Conservation (phyloP, 768 basidiomycete genomes). For the Kwoniella newhampshirensis region DNA sequence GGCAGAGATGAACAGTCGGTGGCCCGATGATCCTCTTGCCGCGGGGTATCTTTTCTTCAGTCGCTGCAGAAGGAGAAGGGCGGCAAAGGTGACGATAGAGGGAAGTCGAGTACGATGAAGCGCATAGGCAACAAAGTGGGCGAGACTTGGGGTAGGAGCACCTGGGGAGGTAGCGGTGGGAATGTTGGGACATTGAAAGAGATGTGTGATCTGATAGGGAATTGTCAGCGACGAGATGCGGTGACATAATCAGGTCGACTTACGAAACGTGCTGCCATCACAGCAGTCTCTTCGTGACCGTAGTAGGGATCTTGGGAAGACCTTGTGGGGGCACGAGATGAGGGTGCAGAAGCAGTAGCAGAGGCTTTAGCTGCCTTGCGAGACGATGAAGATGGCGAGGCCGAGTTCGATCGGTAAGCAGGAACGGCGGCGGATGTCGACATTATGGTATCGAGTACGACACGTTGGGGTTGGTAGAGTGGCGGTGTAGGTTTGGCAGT, state of each 20-base stretch:
- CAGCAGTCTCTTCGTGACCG: conserved; percentile 72
- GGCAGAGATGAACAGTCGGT: conserved; percentile 83
- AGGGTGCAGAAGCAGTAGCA: conserved; percentile 44
- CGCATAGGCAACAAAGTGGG: conserved; percentile 81
- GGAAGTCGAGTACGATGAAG: conserved; percentile 79
- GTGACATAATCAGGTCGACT: conserved; percentile 11
- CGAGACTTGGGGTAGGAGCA: conserved; percentile 63
- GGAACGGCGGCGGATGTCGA: conserved; percentile 15
- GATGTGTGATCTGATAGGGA: conserved; percentile 62
- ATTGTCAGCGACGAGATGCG: conserved; percentile 3
- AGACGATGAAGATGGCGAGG: conserved; percentile 37
- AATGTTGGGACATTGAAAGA: conserved; percentile 82
- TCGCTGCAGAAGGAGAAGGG: conserved; percentile 72
- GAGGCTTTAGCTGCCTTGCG: conserved; percentile 41
- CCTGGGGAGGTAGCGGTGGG: conserved; percentile 62
- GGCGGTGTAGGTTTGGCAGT: neutral
- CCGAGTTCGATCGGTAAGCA: conserved; percentile 27
- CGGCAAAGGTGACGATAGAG: conserved; percentile 65
- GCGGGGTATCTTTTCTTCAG: conserved; percentile 90
- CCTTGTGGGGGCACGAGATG: conserved; percentile 31
- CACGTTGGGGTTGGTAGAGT: neutral
- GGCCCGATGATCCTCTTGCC: conserved; percentile 83
- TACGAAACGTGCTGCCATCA: conserved; percentile 68
- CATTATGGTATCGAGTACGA: conserved; percentile 7
- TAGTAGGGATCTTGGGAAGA: conserved; percentile 56